Evolutionary conservation across 768 basidiomycete species (phyloP), one percentile per base, ranked within the genome.

Genomic region (Candolleomyces efflorescens): DNA sequence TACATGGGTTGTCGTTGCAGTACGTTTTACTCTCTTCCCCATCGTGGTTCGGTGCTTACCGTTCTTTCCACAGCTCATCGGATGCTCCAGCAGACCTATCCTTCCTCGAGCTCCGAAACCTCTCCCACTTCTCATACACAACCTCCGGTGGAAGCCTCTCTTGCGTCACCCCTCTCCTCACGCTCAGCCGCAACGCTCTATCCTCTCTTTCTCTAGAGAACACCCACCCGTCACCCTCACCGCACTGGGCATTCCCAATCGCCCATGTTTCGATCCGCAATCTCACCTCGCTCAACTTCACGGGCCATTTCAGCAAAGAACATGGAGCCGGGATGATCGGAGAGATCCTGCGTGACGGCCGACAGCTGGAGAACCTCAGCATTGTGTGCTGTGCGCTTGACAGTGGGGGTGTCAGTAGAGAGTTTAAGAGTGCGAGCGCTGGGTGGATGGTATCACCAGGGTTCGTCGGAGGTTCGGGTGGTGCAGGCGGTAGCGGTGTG

Each of bases 201-300:
- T 82, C 82, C 17, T 80, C 79, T 3, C 64, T 87, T 41, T 76
- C 78, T 15, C 72, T 89, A 62, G 76, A 81, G 53, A 84, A 82
- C 62, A 73, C 70, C 7, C 71, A 70, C 22, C 6, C 32, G 1
- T 53, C 51, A 3, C 84, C 83, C 74, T 70, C 71, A 57, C 73
- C 73, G 6, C 71, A 71, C 24, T 87, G 85, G 84, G 70, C 72
- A 17, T 86, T 86, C 69, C 85, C 87, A 2, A 63, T 77, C 0
- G 73, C 78, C 15, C 69, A 71, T 32, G 72, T 88, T 53, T 79
- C 80, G 20, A 75, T 87, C 51, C 81, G 84, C 26, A 84, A 89
- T 67, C 78, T 90, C 39, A 85, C 85, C 5, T 75, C 79, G 52
- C 78, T 90, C 59, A 74, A 82, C 60, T 87, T 87, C 67, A 75